Evolutionary conservation across 2,329 filamentous ascomycete genomes (phyloP).

Genomic region (Zelopaecilomyces penicillatus): DNA sequence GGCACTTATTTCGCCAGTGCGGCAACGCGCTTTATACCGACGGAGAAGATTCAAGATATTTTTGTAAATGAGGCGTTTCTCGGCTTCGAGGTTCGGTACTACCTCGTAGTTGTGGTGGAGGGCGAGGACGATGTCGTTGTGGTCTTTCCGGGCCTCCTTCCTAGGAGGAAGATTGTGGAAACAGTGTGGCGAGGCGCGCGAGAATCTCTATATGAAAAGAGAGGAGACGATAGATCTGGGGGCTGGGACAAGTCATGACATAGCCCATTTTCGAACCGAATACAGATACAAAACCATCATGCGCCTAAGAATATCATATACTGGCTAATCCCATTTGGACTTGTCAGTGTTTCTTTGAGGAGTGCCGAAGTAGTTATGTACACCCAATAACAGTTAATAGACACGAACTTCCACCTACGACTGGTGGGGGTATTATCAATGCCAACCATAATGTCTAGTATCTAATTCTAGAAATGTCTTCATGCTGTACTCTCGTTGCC

Average conservation of each 20-base stretch:
- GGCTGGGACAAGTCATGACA: slow-evolving; percentile 5
- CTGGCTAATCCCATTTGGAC: too few species aligned
- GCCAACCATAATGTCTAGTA: not conserved
- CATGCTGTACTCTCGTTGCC: slow-evolving; percentile 11
- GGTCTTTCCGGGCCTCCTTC: slow-evolving; percentile 81
- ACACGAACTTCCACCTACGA: too few species aligned
- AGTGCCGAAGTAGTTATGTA: too few species aligned
- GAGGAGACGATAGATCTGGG: slow-evolving; percentile 23
- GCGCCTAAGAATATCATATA: too few species aligned
- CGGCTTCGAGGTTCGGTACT: slow-evolving; percentile 85
- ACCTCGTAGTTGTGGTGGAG: slow-evolving; percentile 82
- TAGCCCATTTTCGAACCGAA: too few species aligned
- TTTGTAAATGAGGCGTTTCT: slow-evolving; percentile 92
- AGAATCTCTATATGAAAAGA: slow-evolving; percentile 63
- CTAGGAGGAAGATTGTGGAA: slow-evolving; percentile 67
- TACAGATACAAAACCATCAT: too few species aligned
- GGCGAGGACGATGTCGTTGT: slow-evolving; percentile 84
- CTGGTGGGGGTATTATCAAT: too few species aligned
- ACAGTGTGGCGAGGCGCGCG: slow-evolving; percentile 82
- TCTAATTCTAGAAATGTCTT: slow-evolving; percentile 3
- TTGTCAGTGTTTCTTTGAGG: too few species aligned
- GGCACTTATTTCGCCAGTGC: slow-evolving; percentile 49
- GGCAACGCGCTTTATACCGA: slow-evolving; percentile 65
- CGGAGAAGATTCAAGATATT: slow-evolving; percentile 84
- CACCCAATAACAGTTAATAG: too few species aligned